Evolutionary conservation across 108 stramenopile genomes (phyloP).

Genomic region (Aurantiochytrium sp.): DNA sequence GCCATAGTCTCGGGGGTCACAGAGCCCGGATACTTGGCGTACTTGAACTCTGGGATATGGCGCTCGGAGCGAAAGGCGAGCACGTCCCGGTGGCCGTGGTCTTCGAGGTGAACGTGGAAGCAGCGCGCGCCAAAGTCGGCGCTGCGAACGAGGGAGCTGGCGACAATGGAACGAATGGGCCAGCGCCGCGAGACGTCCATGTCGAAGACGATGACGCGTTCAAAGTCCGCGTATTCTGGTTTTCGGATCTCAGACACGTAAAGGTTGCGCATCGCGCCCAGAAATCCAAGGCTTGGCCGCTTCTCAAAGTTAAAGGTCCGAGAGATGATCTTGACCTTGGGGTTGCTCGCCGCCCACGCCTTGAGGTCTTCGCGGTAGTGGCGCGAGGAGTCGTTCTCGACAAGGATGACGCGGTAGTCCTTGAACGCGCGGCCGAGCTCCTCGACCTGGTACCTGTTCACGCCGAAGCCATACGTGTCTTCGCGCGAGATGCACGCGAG

Average conservation of each 20-base stretch:
- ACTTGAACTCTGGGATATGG: background rate
- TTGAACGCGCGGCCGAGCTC: background rate
- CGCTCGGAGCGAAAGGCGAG: background rate
- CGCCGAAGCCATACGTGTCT: background rate
- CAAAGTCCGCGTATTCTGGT: background rate
- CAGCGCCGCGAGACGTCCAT: background rate
- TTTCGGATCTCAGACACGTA: background rate
- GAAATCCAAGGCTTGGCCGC: background rate
- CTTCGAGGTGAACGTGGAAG: background rate
- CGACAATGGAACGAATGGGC: background rate
- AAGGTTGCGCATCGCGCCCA: background rate
- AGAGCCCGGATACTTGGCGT: background rate
- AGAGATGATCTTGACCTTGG: background rate
- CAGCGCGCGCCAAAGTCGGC: background rate
- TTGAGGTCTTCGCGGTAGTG: background rate
- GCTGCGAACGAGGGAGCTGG: background rate
- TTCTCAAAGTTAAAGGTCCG: background rate
- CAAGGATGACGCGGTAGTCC: background rate
- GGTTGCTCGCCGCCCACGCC: background rate
- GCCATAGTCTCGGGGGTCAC: background rate
- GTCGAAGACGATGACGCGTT: background rate
- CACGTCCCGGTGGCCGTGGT: background rate
- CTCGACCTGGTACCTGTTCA: background rate
- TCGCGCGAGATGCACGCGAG: background rate
- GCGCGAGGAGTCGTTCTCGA: background rate